Evolutionary conservation across 257 asterid genomes (phyloP).

Genomic region (Nicotiana otophora): DNA sequence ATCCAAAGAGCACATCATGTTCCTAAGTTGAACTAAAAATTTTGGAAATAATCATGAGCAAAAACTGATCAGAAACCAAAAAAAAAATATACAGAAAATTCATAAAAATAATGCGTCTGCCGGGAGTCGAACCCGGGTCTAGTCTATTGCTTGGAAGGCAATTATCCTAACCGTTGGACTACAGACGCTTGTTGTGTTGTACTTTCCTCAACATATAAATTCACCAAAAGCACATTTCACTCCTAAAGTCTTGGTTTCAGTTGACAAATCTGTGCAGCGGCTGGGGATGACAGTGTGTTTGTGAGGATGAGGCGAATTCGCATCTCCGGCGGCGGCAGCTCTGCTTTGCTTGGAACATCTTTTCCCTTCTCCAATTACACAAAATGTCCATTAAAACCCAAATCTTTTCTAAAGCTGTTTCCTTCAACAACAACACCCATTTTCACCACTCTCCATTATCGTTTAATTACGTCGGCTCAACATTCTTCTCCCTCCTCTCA

Average conservation of each 20-base stretch:
- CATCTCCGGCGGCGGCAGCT: conserved; percentile 5
- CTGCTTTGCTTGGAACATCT: conserved; percentile 12
- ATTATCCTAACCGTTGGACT: conserved; percentile 98
- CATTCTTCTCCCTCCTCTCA: conserved; percentile 14
- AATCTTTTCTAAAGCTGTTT: background rate
- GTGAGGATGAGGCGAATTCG: conserved; percentile 25
- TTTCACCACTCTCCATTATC: background rate
- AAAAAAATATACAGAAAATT: too few species aligned
- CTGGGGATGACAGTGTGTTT: background rate
- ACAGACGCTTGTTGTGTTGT: conserved; percentile 23
- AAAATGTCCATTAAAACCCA: background rate
- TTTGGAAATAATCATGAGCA: background rate
- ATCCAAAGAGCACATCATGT: background rate
- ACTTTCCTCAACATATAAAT: fast-evolving
- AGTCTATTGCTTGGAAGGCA: conserved; percentile 99
- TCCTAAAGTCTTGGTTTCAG: background rate
- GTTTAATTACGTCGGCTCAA: conserved; percentile 9
- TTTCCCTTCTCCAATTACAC: background rate
- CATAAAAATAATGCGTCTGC: conserved; percentile 39
- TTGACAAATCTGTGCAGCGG: background rate
- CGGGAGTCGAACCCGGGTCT: conserved; percentile 99
- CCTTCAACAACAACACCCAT: background rate
- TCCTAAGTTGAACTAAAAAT: background rate
- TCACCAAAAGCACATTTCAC: too few species aligned
- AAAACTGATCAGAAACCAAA: too few species aligned